These are phyloP conservation scores for Suillus ampliporus DNA, from an alignment of 768 basidiomycete species.

Conservation along the genomic window DNA sequence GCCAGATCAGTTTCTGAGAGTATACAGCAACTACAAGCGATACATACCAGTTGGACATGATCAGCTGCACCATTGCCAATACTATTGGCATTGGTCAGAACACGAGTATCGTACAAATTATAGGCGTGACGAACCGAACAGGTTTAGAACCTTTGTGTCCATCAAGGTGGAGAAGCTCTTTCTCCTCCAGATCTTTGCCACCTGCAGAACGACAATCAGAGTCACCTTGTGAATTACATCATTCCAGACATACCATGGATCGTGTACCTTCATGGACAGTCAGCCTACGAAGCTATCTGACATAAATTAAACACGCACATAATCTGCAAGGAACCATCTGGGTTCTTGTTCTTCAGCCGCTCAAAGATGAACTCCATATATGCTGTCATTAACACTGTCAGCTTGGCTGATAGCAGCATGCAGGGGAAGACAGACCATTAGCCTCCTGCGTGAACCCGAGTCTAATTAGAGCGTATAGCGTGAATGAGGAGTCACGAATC, in stretches of 20 bases:
- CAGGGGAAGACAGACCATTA: slow-evolving; percentile 56
- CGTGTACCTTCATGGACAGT: slow-evolving; percentile 59
- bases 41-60: slow-evolving; percentile 81
- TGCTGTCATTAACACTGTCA: slow-evolving; percentile 44
- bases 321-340: slow-evolving; percentile 92
- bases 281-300: not conserved
- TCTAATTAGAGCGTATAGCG: slow-evolving; percentile 91
- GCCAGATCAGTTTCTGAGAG: slow-evolving; percentile 10
- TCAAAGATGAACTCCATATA: slow-evolving; percentile 94
- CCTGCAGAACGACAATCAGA: slow-evolving; percentile 41
- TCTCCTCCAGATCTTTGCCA: slow-evolving; percentile 80
- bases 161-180: slow-evolving; percentile 85
- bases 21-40: not conserved
- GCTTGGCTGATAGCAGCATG: not conserved
- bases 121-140: slow-evolving; percentile 53
- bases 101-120: not conserved
- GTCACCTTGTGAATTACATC: slow-evolving; percentile 7
- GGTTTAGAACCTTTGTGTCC: slow-evolving; percentile 88
- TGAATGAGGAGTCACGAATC: slow-evolving; percentile 97
- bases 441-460: slow-evolving; percentile 95
- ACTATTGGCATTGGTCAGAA: slow-evolving; percentile 33
- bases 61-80: slow-evolving; percentile 97
- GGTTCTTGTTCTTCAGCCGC: slow-evolving; percentile 80
- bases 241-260: slow-evolving; percentile 69
- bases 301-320: slow-evolving; percentile 53